Evolutionary conservation across 805 yeast genomes (phyloP).

Genomic region (Nakazawaea siamensis): DNA sequence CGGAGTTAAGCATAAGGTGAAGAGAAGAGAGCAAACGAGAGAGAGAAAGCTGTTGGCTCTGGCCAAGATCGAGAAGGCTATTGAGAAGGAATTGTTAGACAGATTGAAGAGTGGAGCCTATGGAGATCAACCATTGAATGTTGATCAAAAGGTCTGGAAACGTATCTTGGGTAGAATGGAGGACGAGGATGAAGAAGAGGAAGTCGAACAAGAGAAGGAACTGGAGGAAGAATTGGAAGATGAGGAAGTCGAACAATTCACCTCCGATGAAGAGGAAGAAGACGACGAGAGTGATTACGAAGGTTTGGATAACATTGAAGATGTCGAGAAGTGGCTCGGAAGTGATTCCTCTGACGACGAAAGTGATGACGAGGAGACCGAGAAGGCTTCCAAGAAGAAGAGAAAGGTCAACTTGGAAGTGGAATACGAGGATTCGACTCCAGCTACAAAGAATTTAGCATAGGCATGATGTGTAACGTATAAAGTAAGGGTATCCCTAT

Average conservation of each 20-base stretch:
- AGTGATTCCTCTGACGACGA: conserved; percentile 18
- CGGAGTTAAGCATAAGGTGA: conserved; percentile 88
- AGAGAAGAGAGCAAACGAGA: conserved; percentile 87
- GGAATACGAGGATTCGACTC: conserved; percentile 3
- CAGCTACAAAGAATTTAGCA: neutral
- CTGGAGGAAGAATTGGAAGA: conserved; percentile 33
- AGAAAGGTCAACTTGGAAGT: conserved; percentile 10
- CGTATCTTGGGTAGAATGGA: conserved; percentile 73
- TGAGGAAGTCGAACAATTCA: conserved; percentile 32
- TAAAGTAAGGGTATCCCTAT: neutral
- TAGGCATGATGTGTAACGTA: too few relatives aligned
- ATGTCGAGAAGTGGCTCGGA: conserved; percentile 33
- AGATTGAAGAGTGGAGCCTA: conserved; percentile 96
- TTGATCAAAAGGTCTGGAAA: conserved; percentile 94
- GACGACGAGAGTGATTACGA: conserved; percentile 38
- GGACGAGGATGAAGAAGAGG: conserved; percentile 51
- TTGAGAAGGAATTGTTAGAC: conserved; percentile 90
- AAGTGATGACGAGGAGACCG: conserved; percentile 15
- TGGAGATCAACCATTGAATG: conserved; percentile 96
- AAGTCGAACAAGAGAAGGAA: conserved; percentile 34
- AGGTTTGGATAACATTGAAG: conserved; percentile 40
- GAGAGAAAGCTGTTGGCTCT: conserved; percentile 96
- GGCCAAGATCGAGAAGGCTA: conserved; percentile 93
- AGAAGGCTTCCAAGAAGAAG: conserved; percentile 38
- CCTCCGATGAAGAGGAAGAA: conserved; percentile 30